Conservation (phyloP, 805 yeast species). For the Saccharomyces jurei region DNA sequence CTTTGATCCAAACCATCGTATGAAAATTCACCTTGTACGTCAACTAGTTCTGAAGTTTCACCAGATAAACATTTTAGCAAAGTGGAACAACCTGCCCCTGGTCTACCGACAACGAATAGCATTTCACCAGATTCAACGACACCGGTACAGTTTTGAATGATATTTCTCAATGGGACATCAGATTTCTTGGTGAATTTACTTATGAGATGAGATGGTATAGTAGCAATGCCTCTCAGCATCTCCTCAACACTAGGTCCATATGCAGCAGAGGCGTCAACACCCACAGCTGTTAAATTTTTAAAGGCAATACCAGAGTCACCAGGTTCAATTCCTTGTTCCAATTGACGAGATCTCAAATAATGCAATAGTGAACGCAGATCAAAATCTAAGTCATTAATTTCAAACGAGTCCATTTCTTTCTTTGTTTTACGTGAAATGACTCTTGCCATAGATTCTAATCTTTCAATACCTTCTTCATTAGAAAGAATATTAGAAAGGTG, state of each 20-base stretch:
- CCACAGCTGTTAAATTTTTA: slow-evolving; percentile 37
- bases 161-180: slow-evolving; percentile 29
- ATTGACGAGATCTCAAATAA: slow-evolving; percentile 33
- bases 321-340: slow-evolving; percentile 40
- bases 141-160: slow-evolving; percentile 37
- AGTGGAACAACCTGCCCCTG: slow-evolving; percentile 61
- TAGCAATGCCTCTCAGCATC: slow-evolving; percentile 30
- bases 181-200: slow-evolving; percentile 28
- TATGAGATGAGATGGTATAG: slow-evolving; percentile 22
- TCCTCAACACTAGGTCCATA: slow-evolving; percentile 42
- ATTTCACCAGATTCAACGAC: slow-evolving; percentile 43
- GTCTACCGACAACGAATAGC: slow-evolving; percentile 47
- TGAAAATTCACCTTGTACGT: slow-evolving; percentile 34
- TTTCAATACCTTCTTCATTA: slow-evolving; percentile 32
- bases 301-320: slow-evolving; percentile 46
- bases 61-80: slow-evolving; percentile 41
- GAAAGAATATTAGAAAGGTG: slow-evolving; percentile 28
- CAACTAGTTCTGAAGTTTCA: slow-evolving; percentile 34
- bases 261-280: slow-evolving; percentile 47
- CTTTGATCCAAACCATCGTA: slow-evolving; percentile 44
- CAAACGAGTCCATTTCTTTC: slow-evolving; percentile 37
- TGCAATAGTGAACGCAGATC: slow-evolving; percentile 38
- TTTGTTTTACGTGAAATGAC: slow-evolving; percentile 42
- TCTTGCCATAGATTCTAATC: slow-evolving; percentile 43
- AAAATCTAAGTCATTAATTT: slow-evolving; percentile 39